Evolutionary conservation across 805 yeast species (phyloP), one percentile per base, ranked within the genome.

Genomic region (Metschnikowia shivogae): DNA sequence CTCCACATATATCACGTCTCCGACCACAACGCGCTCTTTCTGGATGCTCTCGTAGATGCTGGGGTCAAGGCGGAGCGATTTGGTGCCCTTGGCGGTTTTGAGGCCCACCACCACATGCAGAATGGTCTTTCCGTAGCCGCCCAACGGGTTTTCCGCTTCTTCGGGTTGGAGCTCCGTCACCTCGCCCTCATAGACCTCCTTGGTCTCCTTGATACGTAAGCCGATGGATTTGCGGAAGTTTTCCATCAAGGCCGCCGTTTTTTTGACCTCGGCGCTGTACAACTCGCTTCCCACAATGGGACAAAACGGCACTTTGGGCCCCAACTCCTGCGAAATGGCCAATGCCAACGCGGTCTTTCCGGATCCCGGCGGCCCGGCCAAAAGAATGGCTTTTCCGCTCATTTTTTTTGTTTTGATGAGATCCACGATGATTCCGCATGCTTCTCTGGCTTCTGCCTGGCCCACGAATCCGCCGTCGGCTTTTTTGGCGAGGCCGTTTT

Each of bases 301-400:
- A 60, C 97, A 90, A 63, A 93, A 93, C 38, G 99, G 99, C 44
- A 93, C 98, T 61, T 92, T 89, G 33, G 95, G 93, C 4, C 99
- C 99, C 57, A 93, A 74, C 63, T 89, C 97, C 64, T 93, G 98
- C 3, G 97, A 88, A 45, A 93, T 82, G 1, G 97, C 99, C 58
- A 93, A 75, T 0, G 98, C 98, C 58, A 93, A 76, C 1, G 99
- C 99, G 3, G 99, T 93, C 64, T 93, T 93, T 62, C 99, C 99
- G 5, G 98, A 92, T 0, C 98, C 97, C 8, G 99, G 98, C 5
- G 96, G 95, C 42, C 99, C 99, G 0, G 99, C 98, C 44, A 93
- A 75, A 48, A 93, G 68, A 42, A 93, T 82, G n/a, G 97, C 98
- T 60, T 92, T 86, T 26, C 99, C 99, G 42, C 95, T 85, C 84